Evolutionary conservation across 129 eudicot genomes (phyloP), one percentile per base, ranked within the genome.

Genomic region (Ambrosia trifida): DNA sequence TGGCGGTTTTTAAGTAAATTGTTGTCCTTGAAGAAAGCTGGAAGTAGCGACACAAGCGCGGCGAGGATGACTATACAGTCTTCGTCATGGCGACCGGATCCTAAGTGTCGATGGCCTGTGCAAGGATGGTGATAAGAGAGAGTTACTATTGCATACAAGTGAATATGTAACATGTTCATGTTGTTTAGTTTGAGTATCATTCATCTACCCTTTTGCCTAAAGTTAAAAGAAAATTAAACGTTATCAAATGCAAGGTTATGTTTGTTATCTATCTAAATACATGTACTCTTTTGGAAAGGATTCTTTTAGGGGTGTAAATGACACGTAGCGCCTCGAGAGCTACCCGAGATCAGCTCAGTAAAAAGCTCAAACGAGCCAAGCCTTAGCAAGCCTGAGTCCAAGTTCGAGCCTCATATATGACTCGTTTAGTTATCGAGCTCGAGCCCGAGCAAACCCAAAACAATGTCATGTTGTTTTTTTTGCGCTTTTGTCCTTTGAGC

Each of bases 91-190:
- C 65, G 43, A 5, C 40, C 40, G 11, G 65, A 59, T 59, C 65
- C 65, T 17, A 59, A 31, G 11, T 4, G 43, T 7, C 43, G 65
- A 32, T 59, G 65, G 65, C 64, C 64, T 13, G 64, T 59, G 7
- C 64, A 59, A 12, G 64, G 64, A 32, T 59, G 64, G 64, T 24
- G 63, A 56, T 56, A 40, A 40, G 44, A 40, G 44, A 40, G 44
- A 38, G 28, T 36, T 36, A 35, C 6, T 35, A 35, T n/a, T 35
- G 40, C 40, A 35, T 7, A 35, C 40, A 32, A 13, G 4, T 47
- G 52, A 46, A 10, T 46, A 11, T 3, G 13, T 20, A 56, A 56
- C 35, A 24, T n/a, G 5, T n/a, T 50, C 18, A n/a, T 49, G 54
- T 4, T 49, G 54, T 49, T 49, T 14, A 17, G 56, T 50, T 14